A percentile compares a stretch with the other conserved stretches of the same genome.
Conservation (phyloP, 2,329 filamentous ascomycete genomes). For the Helminthosporium solani region DNA sequence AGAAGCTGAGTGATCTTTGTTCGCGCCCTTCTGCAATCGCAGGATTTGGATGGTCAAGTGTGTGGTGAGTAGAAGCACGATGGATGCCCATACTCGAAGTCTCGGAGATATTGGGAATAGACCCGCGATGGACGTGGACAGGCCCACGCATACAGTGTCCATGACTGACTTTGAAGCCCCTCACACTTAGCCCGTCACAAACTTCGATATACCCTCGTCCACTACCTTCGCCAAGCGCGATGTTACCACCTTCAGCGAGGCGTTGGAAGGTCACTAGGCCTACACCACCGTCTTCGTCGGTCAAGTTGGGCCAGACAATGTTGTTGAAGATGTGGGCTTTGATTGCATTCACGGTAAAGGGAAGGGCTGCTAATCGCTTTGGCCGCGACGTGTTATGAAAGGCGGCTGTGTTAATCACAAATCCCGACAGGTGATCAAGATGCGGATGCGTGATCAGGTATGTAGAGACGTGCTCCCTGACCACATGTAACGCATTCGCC, state of each 20-base stretch:
- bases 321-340: conserved; percentile 98
- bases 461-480: conserved; percentile 76
- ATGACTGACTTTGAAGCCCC: conserved; percentile 84
- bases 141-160: conserved; percentile 77
- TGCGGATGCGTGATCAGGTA: conserved; percentile 97
- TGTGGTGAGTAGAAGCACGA: conserved; percentile 20
- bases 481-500: conserved; percentile 79
- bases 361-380: conserved; percentile 82
- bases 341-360: conserved; percentile 86
- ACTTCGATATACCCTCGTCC: conserved; percentile 83
- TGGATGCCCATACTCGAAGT: conserved; percentile 26
- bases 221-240: conserved; percentile 76
- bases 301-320: conserved; percentile 94
- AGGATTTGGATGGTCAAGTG: background rate
- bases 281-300: conserved; percentile 92
- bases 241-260: conserved; percentile 83
- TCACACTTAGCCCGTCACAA: conserved; percentile 84
- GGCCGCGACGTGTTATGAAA: conserved; percentile 73
- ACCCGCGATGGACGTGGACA: conserved; percentile 46
- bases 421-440: conserved; percentile 87
- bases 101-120: conserved; percentile 44
- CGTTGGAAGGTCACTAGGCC: conserved; percentile 89
- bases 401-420: conserved; percentile 90
- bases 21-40: conserved; percentile 22
- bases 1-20: conserved; percentile 38